These are phyloP conservation scores for Zygosaccharomyces pseudobailii DNA, from an alignment of 1,139 yeast genomes.

Conservation along the genomic window DNA sequence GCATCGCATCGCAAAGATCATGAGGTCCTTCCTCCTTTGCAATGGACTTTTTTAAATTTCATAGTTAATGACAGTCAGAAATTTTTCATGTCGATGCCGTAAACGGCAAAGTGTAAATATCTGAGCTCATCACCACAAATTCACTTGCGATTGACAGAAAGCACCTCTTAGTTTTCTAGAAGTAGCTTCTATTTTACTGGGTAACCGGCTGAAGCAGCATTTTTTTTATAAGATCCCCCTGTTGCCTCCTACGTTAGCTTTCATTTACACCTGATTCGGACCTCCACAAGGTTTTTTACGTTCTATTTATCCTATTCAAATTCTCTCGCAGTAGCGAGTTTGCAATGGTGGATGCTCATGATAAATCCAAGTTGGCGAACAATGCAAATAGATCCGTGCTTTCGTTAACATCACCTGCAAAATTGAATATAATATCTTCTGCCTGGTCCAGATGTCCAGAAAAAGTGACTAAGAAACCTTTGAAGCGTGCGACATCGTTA, in stretches of 20 bases:
- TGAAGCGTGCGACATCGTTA: slow-evolving; percentile 22
- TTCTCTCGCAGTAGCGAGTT: not conserved
- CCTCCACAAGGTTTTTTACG: not conserved
- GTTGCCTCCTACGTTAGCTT: not conserved
- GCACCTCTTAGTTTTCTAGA: slow-evolving; percentile 3
- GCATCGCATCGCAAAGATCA: not conserved
- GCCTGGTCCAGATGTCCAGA: slow-evolving; percentile 36
- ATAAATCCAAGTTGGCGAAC: slow-evolving; percentile 11
- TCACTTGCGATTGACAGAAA: slow-evolving; percentile 1
- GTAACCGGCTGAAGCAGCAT: not conserved
- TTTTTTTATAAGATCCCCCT: not conserved
- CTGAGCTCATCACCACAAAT: slow-evolving; percentile 4
- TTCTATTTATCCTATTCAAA: not conserved
- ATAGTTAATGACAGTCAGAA: not conserved
- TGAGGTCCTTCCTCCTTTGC: not conserved
- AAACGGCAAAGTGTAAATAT: slow-evolving; percentile 1
- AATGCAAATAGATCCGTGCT: slow-evolving; percentile 30
- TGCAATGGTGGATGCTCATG: slow-evolving; percentile 10
- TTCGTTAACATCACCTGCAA: slow-evolving; percentile 43
- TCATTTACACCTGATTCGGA: not conserved
- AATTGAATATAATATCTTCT: slow-evolving; percentile 41
- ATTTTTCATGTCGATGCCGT: slow-evolving; percentile 3
- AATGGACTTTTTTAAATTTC: not conserved
- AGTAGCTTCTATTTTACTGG: not conserved
- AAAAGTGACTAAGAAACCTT: slow-evolving; percentile 21